Evolutionary conservation across 2,329 filamentous ascomycete species (phyloP).

Genomic region (Rutstroemia sp.): DNA sequence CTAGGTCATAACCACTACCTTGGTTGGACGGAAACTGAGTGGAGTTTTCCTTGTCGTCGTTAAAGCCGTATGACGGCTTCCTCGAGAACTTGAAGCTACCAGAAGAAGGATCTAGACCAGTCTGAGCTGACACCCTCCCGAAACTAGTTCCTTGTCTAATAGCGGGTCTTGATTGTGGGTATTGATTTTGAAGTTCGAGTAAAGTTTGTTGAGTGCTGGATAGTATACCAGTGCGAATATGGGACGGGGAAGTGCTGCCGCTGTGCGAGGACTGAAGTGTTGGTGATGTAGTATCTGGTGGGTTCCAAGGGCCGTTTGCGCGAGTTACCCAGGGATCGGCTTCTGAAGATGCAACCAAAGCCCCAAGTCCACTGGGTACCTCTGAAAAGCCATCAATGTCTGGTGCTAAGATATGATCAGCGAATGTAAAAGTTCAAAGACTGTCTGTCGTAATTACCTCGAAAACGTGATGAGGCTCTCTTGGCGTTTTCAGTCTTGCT

Average conservation of each 20-base stretch:
- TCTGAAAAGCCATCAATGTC: conserved; percentile 37
- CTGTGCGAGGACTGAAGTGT: conserved; percentile 37
- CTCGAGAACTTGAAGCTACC: conserved; percentile 34
- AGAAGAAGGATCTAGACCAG: conserved; percentile 39
- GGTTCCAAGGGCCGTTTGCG: conserved; percentile 51
- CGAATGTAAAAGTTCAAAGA: conserved; percentile 10
- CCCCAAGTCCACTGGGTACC: conserved; percentile 60
- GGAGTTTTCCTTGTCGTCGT: conserved; percentile 28
- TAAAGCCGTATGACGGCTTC: conserved; percentile 23
- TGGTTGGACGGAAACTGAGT: conserved; percentile 15
- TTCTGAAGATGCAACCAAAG: conserved; percentile 61
- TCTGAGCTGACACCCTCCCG: conserved; percentile 30
- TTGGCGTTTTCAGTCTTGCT: conserved; percentile 14
- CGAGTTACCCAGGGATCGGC: conserved; percentile 53
- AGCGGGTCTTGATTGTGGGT: conserved; percentile 35
- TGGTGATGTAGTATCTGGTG: conserved; percentile 38
- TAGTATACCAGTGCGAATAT: conserved; percentile 42
- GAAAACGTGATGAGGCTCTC: conserved; percentile 37
- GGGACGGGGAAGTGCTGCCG: conserved; percentile 51
- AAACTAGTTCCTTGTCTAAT: conserved; percentile 36
- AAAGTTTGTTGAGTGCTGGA: conserved; percentile 30
- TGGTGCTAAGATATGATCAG: conserved; percentile 26
- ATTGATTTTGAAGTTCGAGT: conserved; percentile 36
- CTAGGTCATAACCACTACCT: conserved; percentile 21
- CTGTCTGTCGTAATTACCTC: conserved; percentile 36